phyloP scores from a whole-genome alignment of 805 yeast genomes.

The Ogataea pignaliae region DNA sequence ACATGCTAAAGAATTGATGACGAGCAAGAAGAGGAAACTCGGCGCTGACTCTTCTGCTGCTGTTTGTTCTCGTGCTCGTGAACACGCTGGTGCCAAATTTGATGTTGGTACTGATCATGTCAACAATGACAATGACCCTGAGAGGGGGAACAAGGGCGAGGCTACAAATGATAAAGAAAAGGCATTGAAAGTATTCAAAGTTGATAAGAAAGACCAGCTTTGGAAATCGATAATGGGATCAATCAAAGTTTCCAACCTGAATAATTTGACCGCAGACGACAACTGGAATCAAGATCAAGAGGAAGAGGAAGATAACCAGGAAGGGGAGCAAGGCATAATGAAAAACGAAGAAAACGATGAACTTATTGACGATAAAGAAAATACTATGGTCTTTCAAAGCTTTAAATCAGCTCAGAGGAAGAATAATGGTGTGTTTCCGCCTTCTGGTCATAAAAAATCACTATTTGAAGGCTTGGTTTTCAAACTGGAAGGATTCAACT shows the following conservation, averaged over 20 bases:
- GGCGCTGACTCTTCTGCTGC: no score
- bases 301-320: not conserved
- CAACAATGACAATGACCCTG: slow-evolving; percentile 1
- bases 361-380: not conserved
- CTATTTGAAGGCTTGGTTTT: slow-evolving; percentile 18
- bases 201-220: slow-evolving; percentile 17
- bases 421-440: not conserved
- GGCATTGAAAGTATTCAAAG: slow-evolving; percentile 21
- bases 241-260: slow-evolving; percentile 9
- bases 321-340: not conserved
- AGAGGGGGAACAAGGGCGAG: not conserved
- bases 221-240: slow-evolving; percentile 26
- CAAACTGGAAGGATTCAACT: slow-evolving; percentile 15
- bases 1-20: slow-evolving; percentile 2
- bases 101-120: no score
- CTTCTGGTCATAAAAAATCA: not conserved
- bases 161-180: slow-evolving; percentile 12
- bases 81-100: no score
- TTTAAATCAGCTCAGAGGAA: not conserved
- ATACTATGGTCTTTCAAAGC: not conserved
- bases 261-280: slow-evolving; percentile 1
- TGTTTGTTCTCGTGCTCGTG: no score
- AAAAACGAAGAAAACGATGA: not conserved
- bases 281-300: slow-evolving; percentile 5
- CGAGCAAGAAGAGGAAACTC: slow-evolving; percentile 5